Conservation (phyloP, 345 rosid genomes). For the Aethionema arabicum region DNA sequence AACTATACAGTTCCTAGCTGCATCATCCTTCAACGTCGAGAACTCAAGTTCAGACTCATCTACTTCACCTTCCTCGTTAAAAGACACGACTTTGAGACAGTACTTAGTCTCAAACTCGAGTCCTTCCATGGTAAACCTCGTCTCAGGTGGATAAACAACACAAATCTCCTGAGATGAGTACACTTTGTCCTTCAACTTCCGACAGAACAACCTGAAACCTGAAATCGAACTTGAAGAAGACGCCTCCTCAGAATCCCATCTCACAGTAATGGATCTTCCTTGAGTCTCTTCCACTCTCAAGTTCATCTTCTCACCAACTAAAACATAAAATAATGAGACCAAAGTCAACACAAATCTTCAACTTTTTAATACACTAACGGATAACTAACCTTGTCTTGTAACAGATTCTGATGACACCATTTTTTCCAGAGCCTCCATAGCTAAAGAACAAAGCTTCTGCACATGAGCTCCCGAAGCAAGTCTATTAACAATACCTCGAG, state of each 20-base stretch:
- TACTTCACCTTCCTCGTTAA: slow-evolving; percentile 45
- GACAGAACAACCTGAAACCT: slow-evolving; percentile 65
- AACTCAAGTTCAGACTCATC: slow-evolving; percentile 51
- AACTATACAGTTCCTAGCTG: slow-evolving; percentile 35
- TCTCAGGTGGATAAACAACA: slow-evolving; percentile 52
- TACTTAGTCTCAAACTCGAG: slow-evolving; percentile 64
- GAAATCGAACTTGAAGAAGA: slow-evolving; percentile 36
- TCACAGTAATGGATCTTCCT: slow-evolving; percentile 58
- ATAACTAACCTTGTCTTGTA: slow-evolving; percentile 31
- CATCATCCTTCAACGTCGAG: slow-evolving; percentile 42
- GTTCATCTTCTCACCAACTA: slow-evolving; percentile 17
- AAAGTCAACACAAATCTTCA: slow-evolving; percentile 11
- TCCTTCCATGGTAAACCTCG: slow-evolving; percentile 56
- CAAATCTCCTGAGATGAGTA: slow-evolving; percentile 61
- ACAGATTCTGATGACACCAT: slow-evolving; percentile 34
- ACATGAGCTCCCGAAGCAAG: slow-evolving; percentile 75
- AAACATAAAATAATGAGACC: slow-evolving; percentile 1
- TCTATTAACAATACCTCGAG: slow-evolving; percentile 83
- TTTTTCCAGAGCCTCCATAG: slow-evolving; percentile 62
- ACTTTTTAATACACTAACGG: neutral
- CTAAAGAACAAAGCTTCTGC: slow-evolving; percentile 69
- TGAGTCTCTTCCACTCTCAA: slow-evolving; percentile 56
- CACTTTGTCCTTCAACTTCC: slow-evolving; percentile 44
- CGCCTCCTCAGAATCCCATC: slow-evolving; percentile 47
- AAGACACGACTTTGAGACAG: slow-evolving; percentile 54